phyloP scores from a whole-genome alignment of 169 alveolate genomes.

The Plasmodium falciparum region DNA sequence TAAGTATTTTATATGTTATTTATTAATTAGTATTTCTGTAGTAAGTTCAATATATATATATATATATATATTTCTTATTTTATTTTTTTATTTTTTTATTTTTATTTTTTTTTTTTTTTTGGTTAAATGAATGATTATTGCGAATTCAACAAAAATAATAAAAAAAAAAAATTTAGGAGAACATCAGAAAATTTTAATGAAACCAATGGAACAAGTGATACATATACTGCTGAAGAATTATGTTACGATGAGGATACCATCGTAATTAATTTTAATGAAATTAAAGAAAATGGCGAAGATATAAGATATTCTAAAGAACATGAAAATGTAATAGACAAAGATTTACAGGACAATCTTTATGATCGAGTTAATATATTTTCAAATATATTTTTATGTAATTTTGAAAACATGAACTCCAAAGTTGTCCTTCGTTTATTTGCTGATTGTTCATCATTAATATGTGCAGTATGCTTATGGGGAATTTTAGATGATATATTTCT shows the following conservation, averaged over 20 bases:
- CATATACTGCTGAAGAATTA: conserved; percentile 18
- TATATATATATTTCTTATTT: too few relatives aligned
- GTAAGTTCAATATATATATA: too few relatives aligned
- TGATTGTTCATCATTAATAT: conserved; percentile 63
- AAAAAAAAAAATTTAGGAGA: conserved; percentile 11
- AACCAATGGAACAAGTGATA: conserved; percentile 13
- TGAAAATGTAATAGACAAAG: background rate
- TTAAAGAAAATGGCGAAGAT: conserved; percentile 2
- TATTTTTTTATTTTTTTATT: background rate
- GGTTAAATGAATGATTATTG: conserved; percentile 41
- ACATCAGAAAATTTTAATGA: conserved; percentile 4
- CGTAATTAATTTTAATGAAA: background rate
- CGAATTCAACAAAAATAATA: conserved; percentile 12
- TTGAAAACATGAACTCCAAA: conserved; percentile 6
- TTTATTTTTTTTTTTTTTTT: background rate
- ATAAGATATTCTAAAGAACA: conserved; percentile 7
- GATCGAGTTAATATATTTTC: background rate
- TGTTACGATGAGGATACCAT: conserved; percentile 7
- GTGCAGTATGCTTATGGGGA: conserved; percentile 76
- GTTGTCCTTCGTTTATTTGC: conserved; percentile 29
- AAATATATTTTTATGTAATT: background rate
- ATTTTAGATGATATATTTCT: conserved; percentile 43
- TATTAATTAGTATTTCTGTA: too few relatives aligned
- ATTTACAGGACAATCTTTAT: background rate
- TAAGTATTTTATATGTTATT: too few relatives aligned